phyloP scores from a whole-genome alignment of 2,329 filamentous ascomycete species.

The Blastomyces gilchristii region DNA sequence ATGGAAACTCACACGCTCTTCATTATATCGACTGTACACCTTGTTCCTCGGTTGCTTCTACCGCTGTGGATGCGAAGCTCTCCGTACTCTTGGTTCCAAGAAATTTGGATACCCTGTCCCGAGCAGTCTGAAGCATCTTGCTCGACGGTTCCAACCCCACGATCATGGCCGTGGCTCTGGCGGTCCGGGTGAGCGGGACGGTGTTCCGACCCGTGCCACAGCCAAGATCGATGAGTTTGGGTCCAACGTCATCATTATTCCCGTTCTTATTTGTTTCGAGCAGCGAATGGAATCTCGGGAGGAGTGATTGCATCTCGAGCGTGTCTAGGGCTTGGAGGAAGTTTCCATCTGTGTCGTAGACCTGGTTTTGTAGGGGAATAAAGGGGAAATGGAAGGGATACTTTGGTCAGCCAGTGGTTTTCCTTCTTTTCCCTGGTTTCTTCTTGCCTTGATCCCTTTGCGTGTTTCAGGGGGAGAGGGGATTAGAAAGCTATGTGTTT shows the following conservation, averaged over 20 bases:
- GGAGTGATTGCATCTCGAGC: slow-evolving; percentile 42
- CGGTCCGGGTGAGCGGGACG: slow-evolving; percentile 34
- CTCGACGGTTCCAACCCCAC: slow-evolving; percentile 48
- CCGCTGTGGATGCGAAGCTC: neutral
- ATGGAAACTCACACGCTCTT: slow-evolving; percentile 11
- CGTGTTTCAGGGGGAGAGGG: neutral
- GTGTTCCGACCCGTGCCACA: slow-evolving; percentile 58
- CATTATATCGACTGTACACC: neutral
- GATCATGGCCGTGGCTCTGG: slow-evolving; percentile 27
- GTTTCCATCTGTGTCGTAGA: slow-evolving; percentile 58
- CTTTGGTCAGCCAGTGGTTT: neutral
- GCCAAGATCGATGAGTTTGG: slow-evolving; percentile 49
- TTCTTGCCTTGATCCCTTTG: neutral
- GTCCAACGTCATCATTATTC: neutral
- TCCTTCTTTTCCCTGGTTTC: neutral
- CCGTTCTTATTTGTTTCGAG: slow-evolving; percentile 13
- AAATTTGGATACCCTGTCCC: slow-evolving; percentile 24
- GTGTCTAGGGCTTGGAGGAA: slow-evolving; percentile 56
- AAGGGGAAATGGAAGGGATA: too few species aligned
- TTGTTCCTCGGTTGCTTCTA: neutral
- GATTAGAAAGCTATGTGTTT: neutral
- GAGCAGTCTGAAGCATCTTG: slow-evolving; percentile 49
- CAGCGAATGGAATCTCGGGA: slow-evolving; percentile 40
- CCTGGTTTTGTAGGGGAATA: slow-evolving; percentile 17
- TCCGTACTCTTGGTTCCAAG: neutral